Evolutionary conservation across 768 basidiomycete genomes (phyloP), one percentile per base, ranked within the genome.

Genomic region (Termitomyces sp.): DNA sequence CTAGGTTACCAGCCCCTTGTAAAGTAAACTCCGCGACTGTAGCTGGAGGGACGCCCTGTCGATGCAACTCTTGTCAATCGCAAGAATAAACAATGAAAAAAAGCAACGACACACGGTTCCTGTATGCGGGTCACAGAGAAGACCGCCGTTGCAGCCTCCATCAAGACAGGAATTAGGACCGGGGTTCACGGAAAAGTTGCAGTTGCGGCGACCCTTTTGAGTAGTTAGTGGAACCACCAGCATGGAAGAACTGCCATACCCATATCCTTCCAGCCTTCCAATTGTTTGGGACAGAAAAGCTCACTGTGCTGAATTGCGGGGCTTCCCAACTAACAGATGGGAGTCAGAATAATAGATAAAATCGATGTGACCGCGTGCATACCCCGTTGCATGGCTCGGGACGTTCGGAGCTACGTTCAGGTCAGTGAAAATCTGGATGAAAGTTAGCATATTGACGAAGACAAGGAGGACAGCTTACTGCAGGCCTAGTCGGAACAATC

Each of bases 211-310:
- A 49, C 72, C 87, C 89, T 87, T 87, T 57, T 30, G 5, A 52
- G 18, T 6, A 26, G 49, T 48, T 1, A 51, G 26, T 38, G 30
- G 16, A 13, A 8, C 36, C 9, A 32, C 5, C 2, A 14, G 12
- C 8, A 16, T 28, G 4, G 23, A 16, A 64, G 36, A 3, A 7
- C 8, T 40, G 18, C 4, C 59, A 18, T 61, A 79, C 80, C 83
- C 82, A 84, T 55, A 84, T 87, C 52, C 87, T 79, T 23, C 85
- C 87, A 1, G 86, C 72, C 55, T 75, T 80, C 87, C 87, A 89
- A 66, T 82, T 77, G 62, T 84, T 77, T 12, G 86, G 86, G 36
- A 89, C 85, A 33, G 66, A 66, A 69, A 85, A 82, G 46, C 70
- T 73, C 50, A 80, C 77, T 13, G 70, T 64, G n/a, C 74, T 73